These are phyloP conservation scores for Chytridium lagenaria DNA, from an alignment of 371 early-diverging fungal genomes.

Conservation along the genomic window DNA sequence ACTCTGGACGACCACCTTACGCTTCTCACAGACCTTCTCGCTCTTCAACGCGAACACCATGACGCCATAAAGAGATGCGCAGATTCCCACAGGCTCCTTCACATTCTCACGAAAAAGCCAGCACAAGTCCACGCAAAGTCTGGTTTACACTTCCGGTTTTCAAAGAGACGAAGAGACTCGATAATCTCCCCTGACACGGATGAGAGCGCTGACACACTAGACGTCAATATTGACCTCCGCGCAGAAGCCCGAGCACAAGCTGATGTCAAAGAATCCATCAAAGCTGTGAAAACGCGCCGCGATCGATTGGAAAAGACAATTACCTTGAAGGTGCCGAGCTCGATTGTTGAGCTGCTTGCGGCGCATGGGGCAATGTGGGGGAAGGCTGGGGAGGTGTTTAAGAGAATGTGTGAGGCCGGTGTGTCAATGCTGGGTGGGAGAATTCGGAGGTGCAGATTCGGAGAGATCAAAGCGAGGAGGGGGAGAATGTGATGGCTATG, in stretches of 20 bases:
- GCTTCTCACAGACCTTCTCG: slow-evolving; percentile 22
- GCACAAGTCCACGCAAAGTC: too few species aligned
- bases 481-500: slow-evolving; percentile 17
- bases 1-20: slow-evolving; percentile 22
- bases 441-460: background rate
- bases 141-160: background rate
- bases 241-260: slow-evolving; percentile 14
- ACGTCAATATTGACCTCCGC: slow-evolving; percentile 15
- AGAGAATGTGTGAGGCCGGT: slow-evolving; percentile 19
- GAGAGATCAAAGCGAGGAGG: background rate
- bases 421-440: background rate
- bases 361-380: slow-evolving; percentile 26
- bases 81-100: background rate
- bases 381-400: slow-evolving; percentile 16
- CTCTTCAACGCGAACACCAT: slow-evolving; percentile 33
- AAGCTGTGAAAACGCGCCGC: slow-evolving; percentile 3
- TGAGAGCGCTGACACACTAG: slow-evolving; percentile 16
- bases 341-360: slow-evolving; percentile 16
- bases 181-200: slow-evolving; percentile 12
- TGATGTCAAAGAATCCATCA: slow-evolving; percentile 15
- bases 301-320: background rate
- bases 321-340: background rate
- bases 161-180: background rate
- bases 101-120: too few species aligned
- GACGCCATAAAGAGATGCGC: slow-evolving; percentile 22